Percentiles rank a stretch among this genome's conserved stretches.
Evolutionary conservation across 345 rosid species (phyloP).

Genomic region (Eucalyptus rudis): DNA sequence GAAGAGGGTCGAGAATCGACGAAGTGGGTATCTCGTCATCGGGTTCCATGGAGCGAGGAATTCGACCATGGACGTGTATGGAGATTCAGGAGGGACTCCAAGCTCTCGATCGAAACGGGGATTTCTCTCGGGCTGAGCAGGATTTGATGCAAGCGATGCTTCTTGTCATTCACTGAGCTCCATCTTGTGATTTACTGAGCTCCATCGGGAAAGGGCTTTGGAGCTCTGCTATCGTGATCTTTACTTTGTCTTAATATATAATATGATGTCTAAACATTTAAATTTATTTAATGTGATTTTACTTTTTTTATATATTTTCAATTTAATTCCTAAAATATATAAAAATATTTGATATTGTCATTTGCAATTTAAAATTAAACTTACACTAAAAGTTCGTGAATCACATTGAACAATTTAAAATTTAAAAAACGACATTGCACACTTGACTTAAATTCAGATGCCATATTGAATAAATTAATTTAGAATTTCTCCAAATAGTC

Average conservation of each 20-base stretch:
- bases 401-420: too few relatives aligned
- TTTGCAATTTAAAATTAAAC: too few relatives aligned
- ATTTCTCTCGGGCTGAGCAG: background rate
- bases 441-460: too few relatives aligned
- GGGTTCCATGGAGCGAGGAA: background rate
- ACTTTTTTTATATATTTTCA: too few relatives aligned
- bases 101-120: background rate
- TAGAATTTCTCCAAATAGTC: background rate
- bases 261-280: too few relatives aligned
- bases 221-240: rapidly evolving
- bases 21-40: background rate
- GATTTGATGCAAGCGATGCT: background rate
- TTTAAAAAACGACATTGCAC: rapidly evolving
- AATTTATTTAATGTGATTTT: too few relatives aligned
- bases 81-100: background rate
- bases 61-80: background rate
- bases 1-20: background rate
- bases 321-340: too few relatives aligned
- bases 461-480: too few relatives aligned
- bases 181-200: too few relatives aligned
- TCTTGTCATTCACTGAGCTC: background rate
- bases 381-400: rapidly evolving
- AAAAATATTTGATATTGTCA: too few relatives aligned
- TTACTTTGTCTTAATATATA: too few relatives aligned
- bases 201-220: background rate